Percentiles rank a stretch among this genome's conserved stretches.
phyloP scores from a whole-genome alignment of 768 basidiomycete genomes.

The Strobilomyces echinocephalus region DNA sequence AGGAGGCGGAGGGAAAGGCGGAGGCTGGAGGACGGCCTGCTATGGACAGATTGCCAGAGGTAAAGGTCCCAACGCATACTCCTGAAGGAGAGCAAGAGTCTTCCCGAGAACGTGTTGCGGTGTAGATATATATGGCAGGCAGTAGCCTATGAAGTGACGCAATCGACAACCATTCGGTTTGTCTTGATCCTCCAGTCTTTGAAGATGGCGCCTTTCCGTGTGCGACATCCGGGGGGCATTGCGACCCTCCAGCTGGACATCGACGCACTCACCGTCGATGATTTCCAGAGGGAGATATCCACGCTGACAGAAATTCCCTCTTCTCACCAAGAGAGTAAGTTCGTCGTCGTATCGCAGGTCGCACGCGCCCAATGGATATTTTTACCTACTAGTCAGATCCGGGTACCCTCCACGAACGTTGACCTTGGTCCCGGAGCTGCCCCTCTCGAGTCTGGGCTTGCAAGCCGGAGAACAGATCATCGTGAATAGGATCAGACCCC shows the following conservation, averaged over 20 bases:
- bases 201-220: conserved; percentile 65
- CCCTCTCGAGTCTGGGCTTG: conserved; percentile 73
- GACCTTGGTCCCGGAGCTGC: conserved; percentile 66
- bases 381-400: conserved; percentile 56
- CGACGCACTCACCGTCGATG: conserved; percentile 59
- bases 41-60: conserved; percentile 18
- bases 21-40: conserved; percentile 27
- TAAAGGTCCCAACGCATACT: conserved; percentile 15
- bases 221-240: conserved; percentile 83
- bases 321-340: conserved; percentile 73
- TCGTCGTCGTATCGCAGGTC: not conserved
- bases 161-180: not conserved
- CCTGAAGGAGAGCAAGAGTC: conserved; percentile 2
- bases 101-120: conserved; percentile 6
- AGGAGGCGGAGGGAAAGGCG: conserved; percentile 39
- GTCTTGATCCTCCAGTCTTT: not conserved
- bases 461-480: conserved; percentile 82
- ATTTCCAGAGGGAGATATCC: conserved; percentile 72
- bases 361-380: not conserved
- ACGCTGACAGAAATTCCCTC: conserved; percentile 64
- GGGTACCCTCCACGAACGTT: conserved; percentile 83
- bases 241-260: conserved; percentile 70
- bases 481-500: conserved; percentile 45
- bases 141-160: conserved; percentile 11
- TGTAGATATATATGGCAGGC: conserved; percentile 12